Base-by-base conservation (phyloP, 768 basidiomycete genomes). In the Boletales sp. region DNA sequence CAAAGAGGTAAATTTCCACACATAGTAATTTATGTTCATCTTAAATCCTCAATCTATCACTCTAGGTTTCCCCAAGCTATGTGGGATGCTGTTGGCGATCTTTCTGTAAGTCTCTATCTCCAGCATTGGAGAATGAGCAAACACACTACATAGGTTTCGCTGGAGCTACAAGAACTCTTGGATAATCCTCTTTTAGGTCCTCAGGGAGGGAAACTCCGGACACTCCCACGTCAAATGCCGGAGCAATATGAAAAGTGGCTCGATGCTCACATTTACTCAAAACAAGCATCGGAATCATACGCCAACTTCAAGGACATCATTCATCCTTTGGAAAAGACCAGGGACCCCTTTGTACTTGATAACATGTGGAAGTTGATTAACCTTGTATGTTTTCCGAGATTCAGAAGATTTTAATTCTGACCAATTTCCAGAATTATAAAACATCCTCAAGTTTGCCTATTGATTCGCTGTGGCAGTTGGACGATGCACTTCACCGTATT, bases 11-110 rank as follows among this genome's bases (percentile, higher is more conserved):
- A 5, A 3, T 24, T 24, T 24, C 24, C 24, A 24, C 24, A 24
- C 3, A 24, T 24, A 24, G 5, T 5, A 24, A 5, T 24, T 5
- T 3, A 24, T 24, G 24, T 24, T 3, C 24, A 24, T 24, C 24
- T 24, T 5, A 24, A 24, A 24, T 5, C 24, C 24, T 24, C 24
- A 5, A 3, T 24, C 24, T 24, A 24, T 24, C 24, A 24, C 5
- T 24, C 24, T 24, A 24, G 24, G 11, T 91, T 92, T 56, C 85
- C 88, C 0, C 88, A 90, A 65, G 72, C 76, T 3, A 72, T 93
- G 45, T 92, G 86, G 82, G 83, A 93, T 56, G 84, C 89, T 36
- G 74, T 90, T 35, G 90, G 90, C 12, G 87, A 92, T 67, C 74
- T 93, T 51, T 84, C 87, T 37, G 90, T 88, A 69, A 56, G 75